Evolutionary conservation across 2,329 filamentous ascomycete genomes (phyloP).

Genomic region (Colletotrichum salicis): DNA sequence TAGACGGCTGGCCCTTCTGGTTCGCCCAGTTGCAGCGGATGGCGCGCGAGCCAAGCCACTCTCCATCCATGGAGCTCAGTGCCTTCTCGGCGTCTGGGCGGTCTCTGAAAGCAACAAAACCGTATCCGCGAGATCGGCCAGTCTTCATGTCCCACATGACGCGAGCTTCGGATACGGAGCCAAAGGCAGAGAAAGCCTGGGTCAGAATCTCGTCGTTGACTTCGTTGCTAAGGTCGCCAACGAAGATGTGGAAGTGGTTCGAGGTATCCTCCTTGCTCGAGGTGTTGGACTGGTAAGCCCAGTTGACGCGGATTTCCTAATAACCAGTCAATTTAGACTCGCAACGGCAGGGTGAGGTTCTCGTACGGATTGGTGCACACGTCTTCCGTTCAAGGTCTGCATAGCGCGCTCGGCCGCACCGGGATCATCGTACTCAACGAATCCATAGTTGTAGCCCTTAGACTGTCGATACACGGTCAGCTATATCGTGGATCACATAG

Average conservation of each 20-base stretch:
- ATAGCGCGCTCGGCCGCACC: conserved; percentile 96
- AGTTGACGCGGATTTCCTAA: conserved; percentile 98
- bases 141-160: conserved; percentile 99
- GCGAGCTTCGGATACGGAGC: conserved; percentile 93
- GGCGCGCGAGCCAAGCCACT: conserved; percentile 97
- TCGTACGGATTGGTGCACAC: conserved; percentile 92
- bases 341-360: not conserved
- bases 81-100: conserved; percentile 95
- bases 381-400: conserved; percentile 93
- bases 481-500: conserved; percentile 5
- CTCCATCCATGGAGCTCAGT: conserved; percentile 96
- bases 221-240: conserved; percentile 96
- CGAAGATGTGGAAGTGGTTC: conserved; percentile 98
- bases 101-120: conserved; percentile 97
- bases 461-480: conserved; percentile 64
- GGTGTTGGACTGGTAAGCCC: conserved; percentile 98
- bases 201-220: conserved; percentile 96
- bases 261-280: conserved; percentile 96
- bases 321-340: conserved; percentile 40
- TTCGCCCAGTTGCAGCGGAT: conserved; percentile 99
- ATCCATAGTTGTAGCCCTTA: conserved; percentile 99
- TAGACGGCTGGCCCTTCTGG: conserved; percentile 99
- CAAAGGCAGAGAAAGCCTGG: conserved; percentile 96
- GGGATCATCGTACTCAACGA: conserved; percentile 98
- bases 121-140: conserved; percentile 94